A percentile compares a stretch with the other conserved stretches of the same genome.
phyloP scores from a whole-genome alignment of 371 early-diverging fungal species.

The Apophysomyces ossiformis region DNA sequence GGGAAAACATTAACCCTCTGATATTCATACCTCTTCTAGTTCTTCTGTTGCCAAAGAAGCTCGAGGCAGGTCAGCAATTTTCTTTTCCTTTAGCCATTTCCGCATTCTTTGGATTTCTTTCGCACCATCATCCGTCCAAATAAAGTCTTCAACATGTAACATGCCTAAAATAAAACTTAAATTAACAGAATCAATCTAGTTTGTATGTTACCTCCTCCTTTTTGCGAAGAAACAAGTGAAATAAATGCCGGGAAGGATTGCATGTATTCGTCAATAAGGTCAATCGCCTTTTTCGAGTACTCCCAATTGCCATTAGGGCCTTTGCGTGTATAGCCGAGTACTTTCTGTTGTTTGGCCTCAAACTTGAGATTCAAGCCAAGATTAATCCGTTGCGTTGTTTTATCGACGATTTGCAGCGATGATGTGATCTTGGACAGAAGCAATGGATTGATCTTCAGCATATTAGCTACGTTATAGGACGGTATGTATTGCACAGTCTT shows the following conservation, averaged over 20 bases:
- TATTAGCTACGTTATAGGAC: conserved; percentile 67
- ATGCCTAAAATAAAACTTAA: conserved; percentile 18
- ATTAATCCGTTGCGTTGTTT: conserved; percentile 64
- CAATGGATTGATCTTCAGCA: conserved; percentile 62
- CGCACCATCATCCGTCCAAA: conserved; percentile 35
- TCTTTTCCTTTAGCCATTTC: conserved; percentile 70
- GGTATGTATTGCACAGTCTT: conserved; percentile 61
- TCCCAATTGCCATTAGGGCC: conserved; percentile 79
- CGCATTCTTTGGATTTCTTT: conserved; percentile 49
- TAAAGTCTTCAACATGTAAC: conserved; percentile 35
- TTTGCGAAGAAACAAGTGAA: conserved; percentile 54
- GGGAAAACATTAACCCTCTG: not conserved
- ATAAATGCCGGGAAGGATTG: conserved; percentile 77
- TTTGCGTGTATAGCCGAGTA: conserved; percentile 85
- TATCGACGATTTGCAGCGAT: conserved; percentile 68
- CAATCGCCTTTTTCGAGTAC: conserved; percentile 78
- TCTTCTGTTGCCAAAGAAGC: conserved; percentile 73
- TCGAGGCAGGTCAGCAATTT: conserved; percentile 66
- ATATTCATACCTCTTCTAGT: conserved; percentile 57
- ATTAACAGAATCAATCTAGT: not conserved
- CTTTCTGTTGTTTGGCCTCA: conserved; percentile 84
- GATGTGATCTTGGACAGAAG: conserved; percentile 86
- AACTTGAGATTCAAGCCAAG: conserved; percentile 91
- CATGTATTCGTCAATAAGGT: conserved; percentile 73
- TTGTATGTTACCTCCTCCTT: conserved; percentile 28